Conservation (phyloP, 129 eudicot species). For the Tagetes erecta region DNA sequence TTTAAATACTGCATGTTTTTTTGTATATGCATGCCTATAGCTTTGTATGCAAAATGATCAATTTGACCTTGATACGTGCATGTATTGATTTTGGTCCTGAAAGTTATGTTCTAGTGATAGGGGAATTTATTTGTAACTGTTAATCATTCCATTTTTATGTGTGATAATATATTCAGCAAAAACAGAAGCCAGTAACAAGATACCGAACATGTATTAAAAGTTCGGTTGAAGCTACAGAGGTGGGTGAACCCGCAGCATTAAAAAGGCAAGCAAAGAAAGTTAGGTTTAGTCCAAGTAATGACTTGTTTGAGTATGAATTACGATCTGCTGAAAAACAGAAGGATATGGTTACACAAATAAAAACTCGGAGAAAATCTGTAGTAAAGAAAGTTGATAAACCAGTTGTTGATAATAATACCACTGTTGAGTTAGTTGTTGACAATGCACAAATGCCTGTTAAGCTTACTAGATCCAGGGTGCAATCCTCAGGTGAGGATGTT, state of each 20-base stretch:
- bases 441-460: slow-evolving; percentile 28
- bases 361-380: slow-evolving; percentile 21
- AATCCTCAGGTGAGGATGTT: slow-evolving; percentile 7
- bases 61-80: background rate
- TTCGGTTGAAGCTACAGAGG: slow-evolving; percentile 35
- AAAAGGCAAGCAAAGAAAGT: slow-evolving; percentile 69
- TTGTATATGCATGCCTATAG: background rate
- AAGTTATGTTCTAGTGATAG: background rate
- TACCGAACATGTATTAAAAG: slow-evolving; percentile 48
- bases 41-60: background rate
- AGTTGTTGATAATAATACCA: slow-evolving; percentile 29
- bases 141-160: background rate
- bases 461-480: slow-evolving; percentile 35
- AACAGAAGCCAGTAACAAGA: slow-evolving; percentile 29
- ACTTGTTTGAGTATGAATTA: slow-evolving; percentile 44
- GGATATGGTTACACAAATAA: slow-evolving; percentile 3
- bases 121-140: background rate
- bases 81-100: background rate
- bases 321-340: slow-evolving; percentile 28
- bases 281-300: slow-evolving; percentile 67
- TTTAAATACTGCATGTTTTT: no score
- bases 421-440: slow-evolving; percentile 11
- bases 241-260: slow-evolving; percentile 37
- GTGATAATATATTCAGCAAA: slow-evolving; percentile 30
- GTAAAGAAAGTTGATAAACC: slow-evolving; percentile 17